These are phyloP conservation scores for Bipolaris bicolor DNA, from an alignment of 2,329 filamentous ascomycete species.

Conservation along the genomic window DNA sequence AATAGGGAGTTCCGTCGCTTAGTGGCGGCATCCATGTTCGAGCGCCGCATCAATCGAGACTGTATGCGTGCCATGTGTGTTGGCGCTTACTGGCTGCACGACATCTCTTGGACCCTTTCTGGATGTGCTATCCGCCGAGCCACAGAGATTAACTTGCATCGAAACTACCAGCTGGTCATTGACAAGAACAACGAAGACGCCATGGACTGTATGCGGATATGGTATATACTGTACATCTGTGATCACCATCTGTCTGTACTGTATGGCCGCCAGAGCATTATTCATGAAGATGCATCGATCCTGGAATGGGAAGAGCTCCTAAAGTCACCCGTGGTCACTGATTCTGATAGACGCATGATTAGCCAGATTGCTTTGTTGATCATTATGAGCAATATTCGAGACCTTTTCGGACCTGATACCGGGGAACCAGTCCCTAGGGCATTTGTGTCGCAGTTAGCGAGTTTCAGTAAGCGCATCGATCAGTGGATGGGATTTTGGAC, in stretches of 20 bases:
- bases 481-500: constrained; percentile 60
- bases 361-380: constrained; percentile 65
- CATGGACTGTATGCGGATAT: constrained; percentile 62
- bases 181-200: constrained; percentile 52
- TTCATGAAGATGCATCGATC: constrained; percentile 64
- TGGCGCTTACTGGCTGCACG: constrained; percentile 67
- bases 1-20: constrained; percentile 64
- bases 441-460: constrained; percentile 59
- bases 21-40: constrained; percentile 64
- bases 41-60: constrained; percentile 63
- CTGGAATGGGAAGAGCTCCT: constrained; percentile 64
- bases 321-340: constrained; percentile 58
- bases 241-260: constrained; percentile 70
- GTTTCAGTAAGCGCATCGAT: constrained; percentile 52
- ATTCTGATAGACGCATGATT: constrained; percentile 62
- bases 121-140: constrained; percentile 60
- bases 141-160: constrained; percentile 56
- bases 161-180: constrained; percentile 52
- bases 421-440: constrained; percentile 59
- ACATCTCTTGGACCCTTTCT: constrained; percentile 67
- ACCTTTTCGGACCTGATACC: constrained; percentile 63
- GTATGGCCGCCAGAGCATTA: constrained; percentile 64
- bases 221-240: constrained; percentile 66
- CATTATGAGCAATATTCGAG: constrained; percentile 62
- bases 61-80: constrained; percentile 66